Conservation (phyloP, 345 rosid genomes). For the Eucalyptus victrix region DNA sequence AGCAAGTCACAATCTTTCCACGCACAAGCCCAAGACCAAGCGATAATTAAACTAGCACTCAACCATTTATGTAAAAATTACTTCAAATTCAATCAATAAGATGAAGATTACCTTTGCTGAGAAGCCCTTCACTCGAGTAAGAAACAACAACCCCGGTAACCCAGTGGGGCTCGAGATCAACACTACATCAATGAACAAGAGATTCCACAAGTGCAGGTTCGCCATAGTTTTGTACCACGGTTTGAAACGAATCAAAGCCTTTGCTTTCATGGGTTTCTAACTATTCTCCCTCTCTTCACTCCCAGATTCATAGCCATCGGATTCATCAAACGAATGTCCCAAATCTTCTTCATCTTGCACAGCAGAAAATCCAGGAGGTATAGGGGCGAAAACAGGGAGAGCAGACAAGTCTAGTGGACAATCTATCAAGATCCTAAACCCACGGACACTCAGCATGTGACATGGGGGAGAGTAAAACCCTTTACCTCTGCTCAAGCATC, state of each 20-base stretch:
- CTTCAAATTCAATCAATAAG: background rate
- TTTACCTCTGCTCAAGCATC: too few relatives aligned
- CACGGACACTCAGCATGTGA: too few relatives aligned
- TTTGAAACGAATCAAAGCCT: conserved; percentile 37
- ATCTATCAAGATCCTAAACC: conserved; percentile 44
- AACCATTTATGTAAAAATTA: background rate
- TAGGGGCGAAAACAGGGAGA: conserved; percentile 48
- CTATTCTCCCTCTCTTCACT: conserved; percentile 25
- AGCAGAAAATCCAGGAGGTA: conserved; percentile 11
- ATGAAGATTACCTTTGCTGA: conserved; percentile 50
- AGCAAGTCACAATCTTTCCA: background rate
- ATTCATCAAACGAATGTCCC: background rate
- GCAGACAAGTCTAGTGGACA: conserved; percentile 76
- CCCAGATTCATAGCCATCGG: conserved; percentile 4
- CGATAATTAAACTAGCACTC: background rate
- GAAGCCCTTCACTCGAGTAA: conserved; percentile 44
- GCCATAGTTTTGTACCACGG: conserved; percentile 79
- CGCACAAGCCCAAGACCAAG: background rate
- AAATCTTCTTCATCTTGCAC: conserved; percentile 1
- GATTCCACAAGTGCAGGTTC: conserved; percentile 69
- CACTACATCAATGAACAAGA: conserved; percentile 59
- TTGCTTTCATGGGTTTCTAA: conserved; percentile 22
- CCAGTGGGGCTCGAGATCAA: conserved; percentile 69
- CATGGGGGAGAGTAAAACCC: too few relatives aligned
- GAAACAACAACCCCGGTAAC: conserved; percentile 72